phyloP scores from a whole-genome alignment of 495 filamentous ascomycete species.

The Annulohypoxylon bovei region DNA sequence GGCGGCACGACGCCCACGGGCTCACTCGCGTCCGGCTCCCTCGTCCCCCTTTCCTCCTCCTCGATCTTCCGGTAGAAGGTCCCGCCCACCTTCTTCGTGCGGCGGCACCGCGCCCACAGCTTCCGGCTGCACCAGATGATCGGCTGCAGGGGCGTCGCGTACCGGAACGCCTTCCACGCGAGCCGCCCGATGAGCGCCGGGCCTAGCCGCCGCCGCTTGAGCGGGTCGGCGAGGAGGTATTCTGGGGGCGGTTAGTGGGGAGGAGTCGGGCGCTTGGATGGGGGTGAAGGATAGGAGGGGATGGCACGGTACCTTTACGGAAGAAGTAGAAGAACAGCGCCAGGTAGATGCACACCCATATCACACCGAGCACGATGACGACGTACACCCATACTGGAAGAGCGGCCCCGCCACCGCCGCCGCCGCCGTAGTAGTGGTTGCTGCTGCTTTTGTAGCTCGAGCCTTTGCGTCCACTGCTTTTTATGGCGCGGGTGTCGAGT shows the following conservation, averaged over 20 bases:
- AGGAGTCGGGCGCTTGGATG: background rate
- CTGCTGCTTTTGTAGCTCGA: background rate
- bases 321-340: conserved; percentile 8
- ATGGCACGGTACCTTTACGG: conserved; percentile 3
- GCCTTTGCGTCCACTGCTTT: conserved; percentile 16
- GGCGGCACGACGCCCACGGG: background rate
- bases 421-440: conserved; percentile 1
- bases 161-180: conserved; percentile 26
- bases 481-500: conserved; percentile 21
- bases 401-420: background rate
- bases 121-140: conserved; percentile 24
- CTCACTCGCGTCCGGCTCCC: background rate
- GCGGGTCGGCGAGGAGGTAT: background rate
- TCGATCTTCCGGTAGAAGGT: conserved; percentile 27
- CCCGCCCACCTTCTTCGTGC: conserved; percentile 27
- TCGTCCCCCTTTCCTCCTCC: conserved; percentile 15
- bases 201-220: conserved; percentile 2
- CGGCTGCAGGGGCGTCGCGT: conserved; percentile 19
- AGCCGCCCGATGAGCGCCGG: background rate
- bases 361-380: conserved; percentile 15
- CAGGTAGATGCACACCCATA: conserved; percentile 22
- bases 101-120: background rate
- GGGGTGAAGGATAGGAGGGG: background rate
- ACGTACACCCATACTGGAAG: conserved; percentile 20
- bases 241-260: background rate